Conservation (phyloP, 169 alveolate species). For the Plasmodium adleri region DNA sequence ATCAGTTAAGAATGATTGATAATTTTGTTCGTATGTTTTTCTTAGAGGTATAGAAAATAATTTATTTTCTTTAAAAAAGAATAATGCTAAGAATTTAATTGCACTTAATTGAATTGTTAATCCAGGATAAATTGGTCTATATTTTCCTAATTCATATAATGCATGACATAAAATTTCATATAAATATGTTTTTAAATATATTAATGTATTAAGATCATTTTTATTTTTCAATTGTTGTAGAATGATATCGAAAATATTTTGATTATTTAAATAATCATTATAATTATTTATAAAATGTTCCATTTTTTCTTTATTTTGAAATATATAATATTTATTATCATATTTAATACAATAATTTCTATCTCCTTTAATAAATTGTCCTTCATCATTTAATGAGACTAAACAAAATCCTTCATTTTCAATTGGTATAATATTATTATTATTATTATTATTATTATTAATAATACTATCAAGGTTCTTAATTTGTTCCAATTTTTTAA, state of each 20-base stretch:
- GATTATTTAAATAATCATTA: slow-evolving; percentile 40
- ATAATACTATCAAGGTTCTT: not conserved
- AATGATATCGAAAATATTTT: slow-evolving; percentile 62
- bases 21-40: slow-evolving; percentile 32
- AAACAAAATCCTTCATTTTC: slow-evolving; percentile 74
- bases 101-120: slow-evolving; percentile 56
- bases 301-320: slow-evolving; percentile 53
- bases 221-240: slow-evolving; percentile 41
- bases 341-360: slow-evolving; percentile 47
- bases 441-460: slow-evolving; percentile 23
- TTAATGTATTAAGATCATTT: slow-evolving; percentile 65
- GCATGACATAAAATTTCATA: slow-evolving; percentile 63
- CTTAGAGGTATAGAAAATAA: slow-evolving; percentile 48
- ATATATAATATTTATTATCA: slow-evolving; percentile 52
- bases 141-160: slow-evolving; percentile 48
- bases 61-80: slow-evolving; percentile 66
- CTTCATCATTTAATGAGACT: slow-evolving; percentile 54
- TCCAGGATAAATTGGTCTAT: slow-evolving; percentile 67
- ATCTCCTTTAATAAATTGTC: slow-evolving; percentile 51
- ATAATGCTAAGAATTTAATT: slow-evolving; percentile 66
- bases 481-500: slow-evolving; percentile 36
- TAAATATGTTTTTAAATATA: slow-evolving; percentile 65
- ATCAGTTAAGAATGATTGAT: slow-evolving; percentile 39
- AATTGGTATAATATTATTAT: not conserved
- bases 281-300: slow-evolving; percentile 35